Conservation (phyloP, 345 rosid species). For the Rhizophora apiculata region DNA sequence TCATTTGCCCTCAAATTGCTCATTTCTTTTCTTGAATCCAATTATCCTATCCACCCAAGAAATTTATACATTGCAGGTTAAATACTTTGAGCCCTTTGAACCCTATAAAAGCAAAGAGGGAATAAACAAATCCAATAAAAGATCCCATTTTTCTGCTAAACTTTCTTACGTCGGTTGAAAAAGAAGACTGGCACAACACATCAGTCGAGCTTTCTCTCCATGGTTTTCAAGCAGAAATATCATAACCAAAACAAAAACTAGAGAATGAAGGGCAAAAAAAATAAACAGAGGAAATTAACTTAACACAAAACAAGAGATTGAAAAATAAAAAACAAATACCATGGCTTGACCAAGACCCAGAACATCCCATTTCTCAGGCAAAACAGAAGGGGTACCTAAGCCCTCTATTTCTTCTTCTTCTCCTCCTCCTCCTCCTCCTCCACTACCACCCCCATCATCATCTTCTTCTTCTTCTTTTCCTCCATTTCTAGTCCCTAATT, state of each 20-base stretch:
- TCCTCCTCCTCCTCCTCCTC: slow-evolving; percentile 15
- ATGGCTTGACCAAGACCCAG: slow-evolving; percentile 97
- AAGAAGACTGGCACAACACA: too few species aligned
- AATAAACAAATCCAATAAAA: too few species aligned
- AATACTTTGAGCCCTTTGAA: too few species aligned
- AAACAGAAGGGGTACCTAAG: slow-evolving; percentile 25
- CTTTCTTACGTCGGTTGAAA: too few species aligned
- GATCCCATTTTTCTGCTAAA: too few species aligned
- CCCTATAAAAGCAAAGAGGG: too few species aligned
- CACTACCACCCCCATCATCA: slow-evolving; percentile 24
- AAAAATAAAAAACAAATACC: slow-evolving; percentile 36
- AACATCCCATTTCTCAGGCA: slow-evolving; percentile 89
- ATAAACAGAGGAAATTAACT: background rate
- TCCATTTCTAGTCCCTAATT: slow-evolving; percentile 27
- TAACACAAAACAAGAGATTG: background rate
- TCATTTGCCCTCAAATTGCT: background rate
- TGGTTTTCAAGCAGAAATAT: too few species aligned
- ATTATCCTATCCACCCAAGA: background rate
- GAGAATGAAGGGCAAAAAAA: background rate
- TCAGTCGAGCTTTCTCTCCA: too few species aligned
- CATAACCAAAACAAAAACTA: background rate
- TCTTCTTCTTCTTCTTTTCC: slow-evolving; percentile 32
- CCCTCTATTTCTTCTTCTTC: slow-evolving; percentile 29
- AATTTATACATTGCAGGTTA: too few species aligned
- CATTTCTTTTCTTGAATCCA: too few species aligned